Percentiles rank a stretch among this genome's conserved stretches.
These are phyloP conservation scores for Moesziomyces sp. DNA, from an alignment of 1,284 basidiomycete species.

Conservation along the genomic window DNA sequence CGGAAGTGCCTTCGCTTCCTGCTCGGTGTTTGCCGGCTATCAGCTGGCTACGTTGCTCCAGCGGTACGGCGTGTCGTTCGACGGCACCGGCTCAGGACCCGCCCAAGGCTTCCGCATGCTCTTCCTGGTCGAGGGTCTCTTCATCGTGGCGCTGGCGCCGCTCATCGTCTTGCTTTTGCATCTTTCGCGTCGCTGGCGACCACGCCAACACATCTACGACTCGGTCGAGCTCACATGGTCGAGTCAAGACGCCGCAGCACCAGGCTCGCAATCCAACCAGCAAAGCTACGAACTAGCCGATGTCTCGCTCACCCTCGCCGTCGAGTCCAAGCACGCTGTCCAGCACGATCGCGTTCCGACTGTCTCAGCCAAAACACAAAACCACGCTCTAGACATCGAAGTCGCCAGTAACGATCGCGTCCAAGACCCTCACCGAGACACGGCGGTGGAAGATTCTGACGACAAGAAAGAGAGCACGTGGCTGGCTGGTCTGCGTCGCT, in stretches of 20 bases:
- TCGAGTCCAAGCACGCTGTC: too few relatives aligned
- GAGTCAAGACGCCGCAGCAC: too few relatives aligned
- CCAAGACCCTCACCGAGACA: too few relatives aligned
- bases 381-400: too few relatives aligned
- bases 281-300: too few relatives aligned
- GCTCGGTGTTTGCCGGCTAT: conserved; percentile 14
- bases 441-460: not conserved
- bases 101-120: conserved; percentile 4
- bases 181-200: not conserved
- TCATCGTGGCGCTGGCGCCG: conserved; percentile 18
- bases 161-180: conserved; percentile 7
- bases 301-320: too few relatives aligned
- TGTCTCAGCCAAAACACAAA: too few relatives aligned
- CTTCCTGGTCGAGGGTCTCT: conserved; percentile 15
- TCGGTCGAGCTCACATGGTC: too few relatives aligned
- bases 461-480: not conserved
- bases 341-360: too few relatives aligned
- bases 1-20: conserved; percentile 16
- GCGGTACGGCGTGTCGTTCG: conserved; percentile 5
- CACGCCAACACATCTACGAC: too few relatives aligned
- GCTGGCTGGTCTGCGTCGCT: conserved; percentile 6
- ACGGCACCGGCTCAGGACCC: not conserved
- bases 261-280: too few relatives aligned
- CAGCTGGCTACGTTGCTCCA: conserved; percentile 12
- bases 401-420: too few relatives aligned